phyloP scores from a whole-genome alignment of 2,329 filamentous ascomycete genomes.

The Arthrinium phaeospermum region DNA sequence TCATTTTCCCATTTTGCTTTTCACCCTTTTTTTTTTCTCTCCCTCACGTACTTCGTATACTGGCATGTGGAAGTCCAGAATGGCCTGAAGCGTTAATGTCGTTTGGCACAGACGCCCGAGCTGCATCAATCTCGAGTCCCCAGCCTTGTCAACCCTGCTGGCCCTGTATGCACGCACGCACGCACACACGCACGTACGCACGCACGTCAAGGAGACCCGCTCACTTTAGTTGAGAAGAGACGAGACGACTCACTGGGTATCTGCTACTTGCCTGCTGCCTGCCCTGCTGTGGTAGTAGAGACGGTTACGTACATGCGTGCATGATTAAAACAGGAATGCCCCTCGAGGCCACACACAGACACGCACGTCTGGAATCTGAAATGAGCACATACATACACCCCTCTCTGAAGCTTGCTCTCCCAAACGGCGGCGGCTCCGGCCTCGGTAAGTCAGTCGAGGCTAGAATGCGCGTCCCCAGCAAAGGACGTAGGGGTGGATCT shows the following conservation, averaged over 20 bases:
- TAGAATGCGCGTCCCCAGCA: neutral
- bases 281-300: neutral
- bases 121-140: neutral
- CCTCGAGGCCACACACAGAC: too few relatives aligned
- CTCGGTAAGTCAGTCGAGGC: neutral
- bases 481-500: neutral
- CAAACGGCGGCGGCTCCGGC: neutral
- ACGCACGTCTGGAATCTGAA: neutral
- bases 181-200: neutral
- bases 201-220: neutral
- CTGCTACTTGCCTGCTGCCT: too few relatives aligned
- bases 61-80: neutral
- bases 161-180: constrained; percentile 12
- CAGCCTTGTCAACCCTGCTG: constrained; percentile 12
- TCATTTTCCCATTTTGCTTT: neutral
- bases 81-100: neutral
- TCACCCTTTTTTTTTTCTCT: neutral
- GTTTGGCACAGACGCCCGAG: neutral
- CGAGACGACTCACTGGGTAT: neutral
- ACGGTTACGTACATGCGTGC: too few relatives aligned
- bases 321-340: too few relatives aligned
- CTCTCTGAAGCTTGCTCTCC: neutral
- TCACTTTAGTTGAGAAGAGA: neutral
- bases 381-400: neutral
- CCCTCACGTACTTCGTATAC: neutral